A percentile compares a stretch with the other conserved stretches of the same genome.
Evolutionary conservation across 108 stramenopile genomes (phyloP).

Genomic region (Fragilaria radians): DNA sequence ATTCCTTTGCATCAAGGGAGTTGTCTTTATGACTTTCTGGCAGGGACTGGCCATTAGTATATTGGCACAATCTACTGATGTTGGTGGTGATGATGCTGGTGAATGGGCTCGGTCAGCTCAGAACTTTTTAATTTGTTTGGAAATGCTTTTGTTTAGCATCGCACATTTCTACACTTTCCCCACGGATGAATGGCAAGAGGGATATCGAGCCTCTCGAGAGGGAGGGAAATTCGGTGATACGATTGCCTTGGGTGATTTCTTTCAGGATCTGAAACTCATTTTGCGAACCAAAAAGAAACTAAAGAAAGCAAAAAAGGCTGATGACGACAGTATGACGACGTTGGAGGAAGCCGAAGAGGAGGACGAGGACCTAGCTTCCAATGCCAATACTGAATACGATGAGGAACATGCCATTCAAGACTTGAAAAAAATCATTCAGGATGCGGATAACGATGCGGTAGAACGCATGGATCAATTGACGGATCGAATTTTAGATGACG

Average conservation of each 20-base stretch:
- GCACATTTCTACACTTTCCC: conserved; percentile 94
- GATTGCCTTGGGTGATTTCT: conserved; percentile 80
- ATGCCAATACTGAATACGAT: not conserved
- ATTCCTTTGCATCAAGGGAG: conserved; percentile 49
- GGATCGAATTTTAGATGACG: not conserved
- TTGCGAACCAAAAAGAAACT: not conserved
- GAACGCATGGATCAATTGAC: not conserved
- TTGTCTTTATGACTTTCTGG: conserved; percentile 94
- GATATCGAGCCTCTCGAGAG: conserved; percentile 55
- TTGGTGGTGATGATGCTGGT: conserved; percentile 43
- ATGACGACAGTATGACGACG: not conserved
- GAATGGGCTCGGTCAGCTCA: conserved; percentile 74
- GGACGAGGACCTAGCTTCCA: not conserved
- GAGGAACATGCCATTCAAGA: not conserved
- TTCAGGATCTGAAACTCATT: conserved; percentile 71
- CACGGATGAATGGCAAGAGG: conserved; percentile 85
- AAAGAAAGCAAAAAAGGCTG: conserved; percentile 1
- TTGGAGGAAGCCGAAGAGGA: not conserved
- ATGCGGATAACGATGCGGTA: not conserved
- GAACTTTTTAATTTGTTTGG: conserved; percentile 92
- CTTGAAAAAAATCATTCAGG: not conserved
- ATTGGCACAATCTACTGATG: conserved; percentile 62
- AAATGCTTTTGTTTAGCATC: conserved; percentile 87
- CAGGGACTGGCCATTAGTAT: conserved; percentile 73
- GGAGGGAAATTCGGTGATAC: conserved; percentile 74